Evolutionary conservation across 345 rosid species (phyloP), one percentile per base, ranked within the genome.

Genomic region (Salix suchowensis): DNA sequence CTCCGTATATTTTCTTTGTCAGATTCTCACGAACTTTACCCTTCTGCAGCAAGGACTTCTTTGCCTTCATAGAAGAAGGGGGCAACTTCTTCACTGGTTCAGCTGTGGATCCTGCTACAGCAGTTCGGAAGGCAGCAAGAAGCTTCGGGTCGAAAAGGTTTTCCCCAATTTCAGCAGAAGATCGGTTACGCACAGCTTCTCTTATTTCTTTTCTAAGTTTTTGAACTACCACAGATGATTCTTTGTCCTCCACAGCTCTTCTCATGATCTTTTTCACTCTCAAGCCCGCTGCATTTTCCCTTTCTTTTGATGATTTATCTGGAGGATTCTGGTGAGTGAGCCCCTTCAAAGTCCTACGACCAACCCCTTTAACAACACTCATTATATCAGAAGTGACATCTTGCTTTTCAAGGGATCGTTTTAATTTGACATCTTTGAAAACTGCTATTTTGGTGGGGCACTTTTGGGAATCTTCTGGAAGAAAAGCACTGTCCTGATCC

Each of bases 21-120:
- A 96, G 88, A 87, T 89, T 92, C 85, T 96, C 99, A 61, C 99
- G 92, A 61, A 94, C 90, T 89, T 93, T 96, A 76, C 99, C 98
- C 86, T 93, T 96, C 82, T 93, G 98, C 85, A 96, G 82, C 88
- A 96, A 78, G 60, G 89, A 80, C 83, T 87, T 96, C 86, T 88
- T 96, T 70, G 88, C 88, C 84, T 96, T 92, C 76, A 92, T 62
- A 72, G 92, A 86, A 66, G 85, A 79, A 76, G 94, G 91, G 44
- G 91, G 71, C 40, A 88, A 44, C 79, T 86, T 91, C 34, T 78
- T 80, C 48, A 83, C 86, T 72, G 87, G 83, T 74, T 88, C 97
- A 65, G 83, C 48, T 88, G 87, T 84, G 32, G 96, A 83, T 76
- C 88, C 92, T 11, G 94, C 85, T 75, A 96, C 85, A 65, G 90